phyloP scores from a whole-genome alignment of 768 basidiomycete species.

The Candolleomyces aberdarensis region DNA sequence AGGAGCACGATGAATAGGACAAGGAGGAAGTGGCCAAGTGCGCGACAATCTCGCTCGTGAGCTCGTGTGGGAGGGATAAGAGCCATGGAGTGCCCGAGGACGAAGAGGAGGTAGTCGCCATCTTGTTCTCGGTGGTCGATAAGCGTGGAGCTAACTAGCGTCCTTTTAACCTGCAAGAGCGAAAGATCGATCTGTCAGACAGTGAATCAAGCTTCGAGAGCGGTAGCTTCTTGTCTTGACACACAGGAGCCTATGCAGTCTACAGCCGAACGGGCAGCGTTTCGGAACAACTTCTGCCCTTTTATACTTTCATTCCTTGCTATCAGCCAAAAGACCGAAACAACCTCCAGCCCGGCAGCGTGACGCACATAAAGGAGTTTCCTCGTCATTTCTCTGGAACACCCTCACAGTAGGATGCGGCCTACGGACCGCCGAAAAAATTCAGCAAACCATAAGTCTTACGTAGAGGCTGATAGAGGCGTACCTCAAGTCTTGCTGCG shows the following conservation, averaged over 20 bases:
- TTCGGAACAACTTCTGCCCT: too few relatives aligned
- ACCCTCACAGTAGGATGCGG: neutral
- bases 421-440: neutral
- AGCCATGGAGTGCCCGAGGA: neutral
- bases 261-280: too few relatives aligned
- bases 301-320: neutral
- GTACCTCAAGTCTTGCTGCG: neutral
- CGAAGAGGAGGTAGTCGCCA: conserved; percentile 15
- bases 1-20: too few relatives aligned
- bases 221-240: too few relatives aligned
- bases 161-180: too few relatives aligned
- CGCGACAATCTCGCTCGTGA: neutral
- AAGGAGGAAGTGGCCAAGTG: neutral
- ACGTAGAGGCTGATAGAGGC: neutral
- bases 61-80: neutral
- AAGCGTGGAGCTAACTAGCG: neutral
- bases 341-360: neutral
- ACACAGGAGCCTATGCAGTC: too few relatives aligned
- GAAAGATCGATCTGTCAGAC: too few relatives aligned
- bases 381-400: neutral
- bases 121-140: neutral
- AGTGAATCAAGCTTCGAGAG: too few relatives aligned
- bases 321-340: neutral
- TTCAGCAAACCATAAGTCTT: neutral
- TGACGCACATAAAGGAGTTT: neutral